These are phyloP conservation scores for Emmonsia crescens DNA, from an alignment of 2,329 filamentous ascomycete species.

Conservation along the genomic window DNA sequence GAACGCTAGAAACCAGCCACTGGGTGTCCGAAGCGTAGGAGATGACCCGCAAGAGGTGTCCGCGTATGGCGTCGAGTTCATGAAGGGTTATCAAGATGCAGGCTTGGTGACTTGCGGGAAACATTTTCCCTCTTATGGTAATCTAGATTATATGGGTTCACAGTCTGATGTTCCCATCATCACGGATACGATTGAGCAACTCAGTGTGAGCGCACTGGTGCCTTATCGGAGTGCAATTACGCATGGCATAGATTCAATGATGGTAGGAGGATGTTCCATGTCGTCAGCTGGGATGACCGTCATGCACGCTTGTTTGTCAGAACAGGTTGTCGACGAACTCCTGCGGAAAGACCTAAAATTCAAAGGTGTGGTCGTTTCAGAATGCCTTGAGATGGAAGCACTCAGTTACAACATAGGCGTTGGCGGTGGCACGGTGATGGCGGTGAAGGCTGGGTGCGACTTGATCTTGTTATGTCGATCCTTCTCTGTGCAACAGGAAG, in stretches of 20 bases:
- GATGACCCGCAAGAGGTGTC: constrained; percentile 95
- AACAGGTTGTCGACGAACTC: constrained; percentile 85
- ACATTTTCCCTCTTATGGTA: constrained; percentile 93
- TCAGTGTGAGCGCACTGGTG: constrained; percentile 82
- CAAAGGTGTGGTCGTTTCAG: constrained; percentile 83
- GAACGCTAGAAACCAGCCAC: constrained; percentile 79
- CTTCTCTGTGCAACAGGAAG: constrained; percentile 80
- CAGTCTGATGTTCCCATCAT: constrained; percentile 90
- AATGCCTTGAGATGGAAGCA: constrained; percentile 94
- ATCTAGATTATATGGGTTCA: constrained; percentile 84
- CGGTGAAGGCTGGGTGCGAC: constrained; percentile 91
- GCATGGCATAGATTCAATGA: constrained; percentile 83
- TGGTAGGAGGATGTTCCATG: constrained; percentile 90
- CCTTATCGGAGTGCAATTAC: constrained; percentile 85
- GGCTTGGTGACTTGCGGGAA: constrained; percentile 86
- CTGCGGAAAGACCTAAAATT: constrained; percentile 83
- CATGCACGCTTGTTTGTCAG: constrained; percentile 86
- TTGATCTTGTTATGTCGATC: constrained; percentile 79
- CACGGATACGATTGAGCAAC: constrained; percentile 82
- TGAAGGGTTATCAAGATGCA: constrained; percentile 87
- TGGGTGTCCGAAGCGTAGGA: constrained; percentile 79
- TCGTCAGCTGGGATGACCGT: constrained; percentile 85
- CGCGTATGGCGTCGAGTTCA: constrained; percentile 77
- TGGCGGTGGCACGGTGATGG: constrained; percentile 93
- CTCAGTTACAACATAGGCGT: constrained; percentile 95